Base-by-base conservation (phyloP, 768 basidiomycete genomes). In the Collybia mongolica region DNA sequence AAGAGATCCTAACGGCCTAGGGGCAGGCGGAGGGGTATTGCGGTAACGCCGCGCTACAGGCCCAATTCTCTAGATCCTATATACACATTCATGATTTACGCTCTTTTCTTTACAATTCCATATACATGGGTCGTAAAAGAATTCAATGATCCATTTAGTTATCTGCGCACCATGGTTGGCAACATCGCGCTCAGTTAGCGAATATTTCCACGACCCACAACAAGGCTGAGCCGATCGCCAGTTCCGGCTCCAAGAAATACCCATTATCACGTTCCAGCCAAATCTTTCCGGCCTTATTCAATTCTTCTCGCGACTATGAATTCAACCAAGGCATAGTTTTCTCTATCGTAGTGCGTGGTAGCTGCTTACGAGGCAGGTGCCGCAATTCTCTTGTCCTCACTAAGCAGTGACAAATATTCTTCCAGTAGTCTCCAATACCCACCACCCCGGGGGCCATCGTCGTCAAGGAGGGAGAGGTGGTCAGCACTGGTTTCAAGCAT, bases 391-490 rank as follows among this genome's bases (percentile, higher is more conserved):
- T 14, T 9, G 7, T 32, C 9, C 11, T 32, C 32, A 9, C 11
- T 14, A 32, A 32, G 14, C 32, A 9, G 32, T 32, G 11, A 32
- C 32, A 9, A 9, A 5, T 5, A 32, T 14, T 37, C 12, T 51
- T 20, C 20, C 20, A 6, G 24, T 29, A 51, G 53, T 54, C 53
- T 29, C 48, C 48, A 5, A 54, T 49, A 49, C 2, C 43, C 36
- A 50, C 53, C 20, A 51, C 52, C 36, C 44, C 53, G 35, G 52
- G 48, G 12, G 46, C 44, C 23, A 37, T 52, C 12, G 52, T 54
- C 17, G 77, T 80, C 55, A 82, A 82, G 58, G 79, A 79, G 29
- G 81, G 80, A 39, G 81, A 82, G 55, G 62, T 81, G 46, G 70
- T 81, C 29, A 76, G 77, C 6, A 69, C 69, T 6, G 79, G 80